Evolutionary conservation across 2,329 filamentous ascomycete genomes (phyloP).

Genomic region (Diaporthe velutina): DNA sequence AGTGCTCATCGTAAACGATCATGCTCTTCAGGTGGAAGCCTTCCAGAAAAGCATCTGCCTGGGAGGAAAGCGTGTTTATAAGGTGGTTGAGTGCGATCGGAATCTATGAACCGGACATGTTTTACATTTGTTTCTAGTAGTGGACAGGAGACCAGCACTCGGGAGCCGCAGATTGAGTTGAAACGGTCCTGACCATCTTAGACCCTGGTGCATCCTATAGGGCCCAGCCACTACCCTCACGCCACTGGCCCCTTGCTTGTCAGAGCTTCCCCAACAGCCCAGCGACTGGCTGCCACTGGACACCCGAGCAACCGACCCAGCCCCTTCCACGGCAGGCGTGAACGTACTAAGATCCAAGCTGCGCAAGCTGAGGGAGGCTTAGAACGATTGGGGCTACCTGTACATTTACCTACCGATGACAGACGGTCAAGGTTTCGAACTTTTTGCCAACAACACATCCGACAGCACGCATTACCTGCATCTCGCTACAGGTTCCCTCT

Average conservation of each 20-base stretch:
- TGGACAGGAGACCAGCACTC: constrained; percentile 14
- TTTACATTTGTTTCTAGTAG: constrained; percentile 38
- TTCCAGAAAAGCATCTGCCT: constrained; percentile 1
- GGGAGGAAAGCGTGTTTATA: background rate
- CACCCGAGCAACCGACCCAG: constrained; percentile 10
- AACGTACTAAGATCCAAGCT: constrained; percentile 26
- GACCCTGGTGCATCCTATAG: constrained; percentile 12
- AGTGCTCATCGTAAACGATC: constrained; percentile 28
- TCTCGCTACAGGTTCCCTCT: constrained; percentile 23
- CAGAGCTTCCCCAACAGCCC: background rate
- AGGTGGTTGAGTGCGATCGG: background rate
- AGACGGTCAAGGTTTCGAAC: constrained; percentile 27
- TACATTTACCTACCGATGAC: constrained; percentile 35
- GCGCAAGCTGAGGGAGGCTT: constrained; percentile 40
- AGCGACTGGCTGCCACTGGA: background rate
- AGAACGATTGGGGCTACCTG: constrained; percentile 32
- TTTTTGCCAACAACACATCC: constrained; percentile 26
- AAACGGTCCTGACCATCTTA: constrained; percentile 33
- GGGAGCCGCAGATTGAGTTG: constrained; percentile 24
- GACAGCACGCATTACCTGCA: constrained; percentile 26
- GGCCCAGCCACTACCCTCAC: constrained; percentile 6
- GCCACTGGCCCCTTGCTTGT: constrained; percentile 6
- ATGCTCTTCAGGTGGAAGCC: constrained; percentile 4
- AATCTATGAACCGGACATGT: constrained; percentile 9
- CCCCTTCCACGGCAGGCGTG: constrained; percentile 27